Evolutionary conservation across 2,329 filamentous ascomycete species (phyloP).

Genomic region (Raffaelea albimanens): DNA sequence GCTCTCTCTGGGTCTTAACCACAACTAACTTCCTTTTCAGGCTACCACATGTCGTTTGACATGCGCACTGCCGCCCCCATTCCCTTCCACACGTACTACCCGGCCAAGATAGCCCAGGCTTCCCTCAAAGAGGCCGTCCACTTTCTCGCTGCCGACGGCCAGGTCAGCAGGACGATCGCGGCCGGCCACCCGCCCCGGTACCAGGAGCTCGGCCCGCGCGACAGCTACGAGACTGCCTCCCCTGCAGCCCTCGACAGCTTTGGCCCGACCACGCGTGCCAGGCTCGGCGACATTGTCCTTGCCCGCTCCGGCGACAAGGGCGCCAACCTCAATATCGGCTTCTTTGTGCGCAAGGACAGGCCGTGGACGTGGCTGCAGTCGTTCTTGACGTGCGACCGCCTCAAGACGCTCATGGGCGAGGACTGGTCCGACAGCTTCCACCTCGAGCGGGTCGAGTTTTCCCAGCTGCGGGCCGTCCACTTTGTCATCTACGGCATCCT

Average conservation of each 20-base stretch:
- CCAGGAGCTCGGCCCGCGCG: no score
- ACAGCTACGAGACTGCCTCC: conserved; percentile 10
- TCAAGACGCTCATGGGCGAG: conserved; percentile 27
- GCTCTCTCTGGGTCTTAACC: neutral
- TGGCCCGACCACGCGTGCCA: conserved; percentile 11
- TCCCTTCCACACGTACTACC: no score
- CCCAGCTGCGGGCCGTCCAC: neutral
- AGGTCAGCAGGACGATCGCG: no score
- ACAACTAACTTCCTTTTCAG: no score
- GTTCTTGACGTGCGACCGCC: conserved; percentile 27
- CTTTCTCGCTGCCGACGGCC: no score
- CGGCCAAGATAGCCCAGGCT: no score
- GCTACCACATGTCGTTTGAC: no score
- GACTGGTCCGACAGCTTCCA: conserved; percentile 33
- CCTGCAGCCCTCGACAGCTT: conserved; percentile 11
- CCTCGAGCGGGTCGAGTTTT: neutral
- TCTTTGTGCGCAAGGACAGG: conserved; percentile 32
- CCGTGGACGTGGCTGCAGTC: conserved; percentile 36
- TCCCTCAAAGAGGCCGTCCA: no score
- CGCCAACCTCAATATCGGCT: conserved; percentile 32
- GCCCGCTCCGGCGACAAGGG: conserved; percentile 33
- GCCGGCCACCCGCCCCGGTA: no score
- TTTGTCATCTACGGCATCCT: neutral
- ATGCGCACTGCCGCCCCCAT: no score
- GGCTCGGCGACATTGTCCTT: conserved; percentile 23